Base-by-base conservation (phyloP, 192 early-diverging fungal species). In the Phycomyces blakesleeanus region DNA sequence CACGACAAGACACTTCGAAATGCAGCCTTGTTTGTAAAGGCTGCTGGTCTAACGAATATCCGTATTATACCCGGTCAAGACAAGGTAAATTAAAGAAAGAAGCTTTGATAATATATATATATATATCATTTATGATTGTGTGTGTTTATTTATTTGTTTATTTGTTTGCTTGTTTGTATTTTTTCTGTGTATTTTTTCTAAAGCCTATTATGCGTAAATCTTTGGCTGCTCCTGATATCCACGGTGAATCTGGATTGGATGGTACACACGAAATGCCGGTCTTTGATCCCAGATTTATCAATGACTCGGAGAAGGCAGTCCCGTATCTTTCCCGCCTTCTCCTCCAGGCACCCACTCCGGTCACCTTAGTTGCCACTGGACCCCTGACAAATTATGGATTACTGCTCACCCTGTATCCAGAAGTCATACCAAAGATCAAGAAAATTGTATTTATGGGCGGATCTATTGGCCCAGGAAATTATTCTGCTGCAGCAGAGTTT, bases 321-420 rank as follows among this genome's bases (percentile, higher is more conserved):
- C 22, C 57, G 37, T 42, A 66, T 21, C 50, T 66, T 55, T 55
- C 64, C 29, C 55, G 57, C 39, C 26, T 66, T 4, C 27, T 66
- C 18, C 55, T 41, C 10, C 37, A 58, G 18, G 18, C 50, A 10
- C 55, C 55, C 5, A 34, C 27, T 27, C 57, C 57, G 70, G 21
- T 69, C 56, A 60, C 78, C 76, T 41, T 81, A 15, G 71, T 70
- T 7, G 76, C 79, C 0, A 64, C 71, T 22, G 79, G 76, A 0
- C 76, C 79, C 9, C 55, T 78, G 47, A 81, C 79, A 18, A 81
- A 81, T 37, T 57, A 77, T 38, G 79, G 74, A 20, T 55, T 78
- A 15, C 57, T 81, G n/a, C 51, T 81, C n/a, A 69, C 74, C 29
- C 29, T 71, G 26, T 78, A 72, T 53, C 79, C 76, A 12, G 71